These are phyloP conservation scores for Lactarius vividus DNA, from an alignment of 768 basidiomycete species.

Conservation along the genomic window DNA sequence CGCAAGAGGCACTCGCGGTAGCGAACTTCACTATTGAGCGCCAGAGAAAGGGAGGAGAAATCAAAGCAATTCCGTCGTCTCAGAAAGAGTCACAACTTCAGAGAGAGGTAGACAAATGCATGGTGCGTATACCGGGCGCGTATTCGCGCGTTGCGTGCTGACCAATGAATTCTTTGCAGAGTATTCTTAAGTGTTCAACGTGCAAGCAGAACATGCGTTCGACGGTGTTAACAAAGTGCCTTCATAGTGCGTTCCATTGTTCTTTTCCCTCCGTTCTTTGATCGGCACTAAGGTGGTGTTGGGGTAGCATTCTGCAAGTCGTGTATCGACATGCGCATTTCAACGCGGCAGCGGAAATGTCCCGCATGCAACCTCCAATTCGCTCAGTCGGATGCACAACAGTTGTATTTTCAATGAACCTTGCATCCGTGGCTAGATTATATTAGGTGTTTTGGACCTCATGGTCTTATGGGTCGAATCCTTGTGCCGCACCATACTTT, in stretches of 20 bases:
- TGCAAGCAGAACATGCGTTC: conserved; percentile 77
- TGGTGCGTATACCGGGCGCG: conserved; percentile 43
- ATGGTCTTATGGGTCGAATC: neutral
- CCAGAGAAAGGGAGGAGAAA: conserved; percentile 44
- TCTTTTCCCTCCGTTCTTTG: neutral
- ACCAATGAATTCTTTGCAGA: conserved; percentile 41
- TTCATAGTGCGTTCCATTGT: conserved; percentile 69
- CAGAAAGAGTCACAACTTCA: conserved; percentile 40
- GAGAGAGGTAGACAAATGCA: conserved; percentile 54
- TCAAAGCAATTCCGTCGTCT: conserved; percentile 30
- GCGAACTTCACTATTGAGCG: conserved; percentile 30
- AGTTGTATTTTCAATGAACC: conserved; percentile 53
- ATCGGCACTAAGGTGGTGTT: conserved; percentile 5
- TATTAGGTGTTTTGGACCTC: conserved; percentile 4
- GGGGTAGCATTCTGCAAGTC: conserved; percentile 74
- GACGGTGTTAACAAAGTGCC: conserved; percentile 82
- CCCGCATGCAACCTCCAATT: conserved; percentile 84
- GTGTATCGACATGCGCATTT: conserved; percentile 83
- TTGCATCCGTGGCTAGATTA: neutral
- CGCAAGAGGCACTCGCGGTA: conserved; percentile 2
- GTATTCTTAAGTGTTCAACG: conserved; percentile 83
- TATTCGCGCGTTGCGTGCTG: neutral
- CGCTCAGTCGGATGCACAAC: conserved; percentile 78
- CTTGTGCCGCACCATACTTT: conserved; percentile 9
- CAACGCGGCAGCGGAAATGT: conserved; percentile 91